These are phyloP conservation scores for Afroboletus lepidellus DNA, from an alignment of 1,284 basidiomycete genomes.

Conservation along the genomic window DNA sequence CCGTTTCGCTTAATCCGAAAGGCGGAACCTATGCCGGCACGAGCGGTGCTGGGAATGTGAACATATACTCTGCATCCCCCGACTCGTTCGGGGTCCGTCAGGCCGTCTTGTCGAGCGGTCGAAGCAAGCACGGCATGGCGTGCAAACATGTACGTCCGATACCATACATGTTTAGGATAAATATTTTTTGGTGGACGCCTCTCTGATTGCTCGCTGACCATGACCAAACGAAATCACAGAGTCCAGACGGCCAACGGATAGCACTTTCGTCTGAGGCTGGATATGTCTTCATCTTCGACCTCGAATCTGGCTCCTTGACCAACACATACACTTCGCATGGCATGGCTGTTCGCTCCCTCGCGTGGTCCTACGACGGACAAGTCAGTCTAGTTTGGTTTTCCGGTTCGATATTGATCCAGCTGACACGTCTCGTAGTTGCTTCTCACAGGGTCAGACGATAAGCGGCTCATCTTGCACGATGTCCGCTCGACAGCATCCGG, in stretches of 20 bases:
- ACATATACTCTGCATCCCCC: constrained; percentile 59
- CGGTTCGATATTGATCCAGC: constrained; percentile 19
- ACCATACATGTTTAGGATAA: constrained; percentile 5
- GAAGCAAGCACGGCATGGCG: constrained; percentile 80
- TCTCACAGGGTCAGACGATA: constrained; percentile 85
- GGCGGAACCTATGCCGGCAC: constrained; percentile 75
- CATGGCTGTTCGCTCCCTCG: constrained; percentile 77
- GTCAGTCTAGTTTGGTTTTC: constrained; percentile 25
- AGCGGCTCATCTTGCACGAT: constrained; percentile 83
- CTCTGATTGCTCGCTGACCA: constrained; percentile 11
- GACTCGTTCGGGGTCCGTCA: constrained; percentile 62
- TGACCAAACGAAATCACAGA: constrained; percentile 44
- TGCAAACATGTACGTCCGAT: constrained; percentile 68
- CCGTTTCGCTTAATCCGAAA: constrained; percentile 74
- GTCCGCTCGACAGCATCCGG: constrained; percentile 61
- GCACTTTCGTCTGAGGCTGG: constrained; percentile 80
- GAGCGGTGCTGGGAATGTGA: constrained; percentile 71
- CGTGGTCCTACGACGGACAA: constrained; percentile 81
- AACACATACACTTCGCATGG: constrained; percentile 82
- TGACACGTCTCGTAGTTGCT: constrained; percentile 56
- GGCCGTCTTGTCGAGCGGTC: constrained; percentile 60
- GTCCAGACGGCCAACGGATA: constrained; percentile 77
- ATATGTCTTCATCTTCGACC: constrained; percentile 79
- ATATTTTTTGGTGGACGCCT: constrained; percentile 3
- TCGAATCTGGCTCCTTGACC: constrained; percentile 60